Evolutionary conservation across 2,329 filamentous ascomycete genomes (phyloP).

Genomic region (Exophiala oligosperma): DNA sequence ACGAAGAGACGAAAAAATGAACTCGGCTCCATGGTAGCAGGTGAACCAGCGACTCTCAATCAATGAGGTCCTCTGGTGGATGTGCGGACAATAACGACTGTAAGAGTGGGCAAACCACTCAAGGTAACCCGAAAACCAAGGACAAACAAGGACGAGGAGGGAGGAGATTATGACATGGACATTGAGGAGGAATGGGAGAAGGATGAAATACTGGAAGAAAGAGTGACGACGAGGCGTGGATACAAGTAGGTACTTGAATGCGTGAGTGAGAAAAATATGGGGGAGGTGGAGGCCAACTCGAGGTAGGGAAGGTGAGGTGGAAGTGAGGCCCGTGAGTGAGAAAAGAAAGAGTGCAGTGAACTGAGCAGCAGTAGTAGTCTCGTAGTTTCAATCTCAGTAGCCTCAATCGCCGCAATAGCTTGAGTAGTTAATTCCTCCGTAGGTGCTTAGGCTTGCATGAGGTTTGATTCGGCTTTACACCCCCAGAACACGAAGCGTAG

Average conservation of each 20-base stretch:
- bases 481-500: slow-evolving; percentile 23
- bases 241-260: slow-evolving; percentile 21
- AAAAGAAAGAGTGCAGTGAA: not conserved
- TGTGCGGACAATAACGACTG: slow-evolving; percentile 28
- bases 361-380: not conserved
- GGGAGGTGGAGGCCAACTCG: slow-evolving; percentile 15
- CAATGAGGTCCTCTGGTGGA: slow-evolving; percentile 8
- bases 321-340: slow-evolving; percentile 4
- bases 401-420: not conserved
- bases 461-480: slow-evolving; percentile 23
- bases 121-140: slow-evolving; percentile 15
- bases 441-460: slow-evolving; percentile 21
- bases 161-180: slow-evolving; percentile 17
- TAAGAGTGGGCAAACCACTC: slow-evolving; percentile 27
- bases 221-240: slow-evolving; percentile 16
- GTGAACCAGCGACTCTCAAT: slow-evolving; percentile 8
- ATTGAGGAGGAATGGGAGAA: slow-evolving; percentile 6
- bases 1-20: slow-evolving; percentile 35
- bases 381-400: not conserved
- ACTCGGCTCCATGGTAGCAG: slow-evolving; percentile 14
- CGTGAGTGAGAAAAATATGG: slow-evolving; percentile 21
- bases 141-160: slow-evolving; percentile 22
- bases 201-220: slow-evolving; percentile 24
- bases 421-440: slow-evolving; percentile 13
- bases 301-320: slow-evolving; percentile 5